phyloP scores from a whole-genome alignment of 257 asterid species.

The Primulina tabacum region DNA sequence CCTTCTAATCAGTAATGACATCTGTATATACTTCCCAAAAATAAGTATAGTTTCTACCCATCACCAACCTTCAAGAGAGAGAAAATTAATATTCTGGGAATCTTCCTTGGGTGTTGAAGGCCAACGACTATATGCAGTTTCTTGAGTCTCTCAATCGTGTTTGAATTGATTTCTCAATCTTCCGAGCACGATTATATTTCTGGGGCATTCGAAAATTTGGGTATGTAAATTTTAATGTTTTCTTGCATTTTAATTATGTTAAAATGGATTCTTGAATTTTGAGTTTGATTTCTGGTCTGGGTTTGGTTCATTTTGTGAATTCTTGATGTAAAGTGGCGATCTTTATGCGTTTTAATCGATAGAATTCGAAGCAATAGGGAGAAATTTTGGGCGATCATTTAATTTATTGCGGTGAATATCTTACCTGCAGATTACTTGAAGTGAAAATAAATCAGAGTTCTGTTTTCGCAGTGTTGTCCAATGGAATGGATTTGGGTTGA shows the following conservation, averaged over 20 bases:
- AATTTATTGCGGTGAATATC: conserved; percentile 24
- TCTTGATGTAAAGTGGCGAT: conserved; percentile 28
- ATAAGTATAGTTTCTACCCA: conserved; percentile 19
- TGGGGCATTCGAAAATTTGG: conserved; percentile 31
- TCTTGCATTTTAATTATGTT: conserved; percentile 17
- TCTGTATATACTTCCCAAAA: conserved; percentile 23
- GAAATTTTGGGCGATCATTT: conserved; percentile 28
- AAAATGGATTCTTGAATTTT: conserved; percentile 17
- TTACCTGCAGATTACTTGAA: conserved; percentile 53
- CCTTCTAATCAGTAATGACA: not conserved
- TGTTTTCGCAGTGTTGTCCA: conserved; percentile 15
- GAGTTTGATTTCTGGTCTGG: conserved; percentile 21
- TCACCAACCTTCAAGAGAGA: conserved; percentile 28
- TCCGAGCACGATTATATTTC: conserved; percentile 21
- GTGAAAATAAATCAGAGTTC: conserved; percentile 23
- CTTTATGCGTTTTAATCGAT: conserved; percentile 37
- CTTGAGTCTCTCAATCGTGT: conserved; percentile 31
- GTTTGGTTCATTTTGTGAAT: conserved; percentile 23
- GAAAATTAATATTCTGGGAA: conserved; percentile 37
- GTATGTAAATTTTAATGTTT: conserved; percentile 39
- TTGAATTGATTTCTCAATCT: conserved; percentile 36
- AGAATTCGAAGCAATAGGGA: conserved; percentile 19
- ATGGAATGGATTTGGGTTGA: conserved; percentile 16
- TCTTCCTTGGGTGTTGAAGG: conserved; percentile 25
- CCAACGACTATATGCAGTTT: conserved; percentile 27